These are phyloP conservation scores for Penicillium maclennaniae DNA, from an alignment of 495 filamentous ascomycete species.

Conservation along the genomic window DNA sequence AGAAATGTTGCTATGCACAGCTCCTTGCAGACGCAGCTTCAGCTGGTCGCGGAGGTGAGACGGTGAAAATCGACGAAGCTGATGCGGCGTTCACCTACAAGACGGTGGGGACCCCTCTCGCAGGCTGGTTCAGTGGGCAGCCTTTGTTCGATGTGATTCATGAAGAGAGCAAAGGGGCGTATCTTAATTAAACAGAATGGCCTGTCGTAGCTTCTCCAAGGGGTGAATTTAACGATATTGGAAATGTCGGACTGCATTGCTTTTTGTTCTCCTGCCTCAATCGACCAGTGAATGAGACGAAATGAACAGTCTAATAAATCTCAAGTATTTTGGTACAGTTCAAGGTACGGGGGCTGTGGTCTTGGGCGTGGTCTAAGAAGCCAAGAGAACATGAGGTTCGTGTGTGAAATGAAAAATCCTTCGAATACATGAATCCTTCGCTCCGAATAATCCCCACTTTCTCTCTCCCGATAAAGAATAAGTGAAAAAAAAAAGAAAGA, in stretches of 20 bases:
- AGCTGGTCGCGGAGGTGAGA: slow-evolving; percentile 56
- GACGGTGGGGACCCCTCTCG: slow-evolving; percentile 55
- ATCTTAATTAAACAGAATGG: slow-evolving; percentile 40
- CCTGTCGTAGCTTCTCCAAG: no score
- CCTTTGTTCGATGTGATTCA: slow-evolving; percentile 73
- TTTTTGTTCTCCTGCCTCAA: no score
- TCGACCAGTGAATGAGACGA: no score
- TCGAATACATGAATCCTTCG: not conserved
- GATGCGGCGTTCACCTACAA: slow-evolving; percentile 67
- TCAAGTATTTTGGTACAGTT: no score
- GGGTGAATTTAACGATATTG: not conserved
- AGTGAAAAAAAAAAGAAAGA: not conserved
- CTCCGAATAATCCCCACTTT: not conserved
- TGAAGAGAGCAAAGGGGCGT: slow-evolving; percentile 57
- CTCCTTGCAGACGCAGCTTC: slow-evolving; percentile 74
- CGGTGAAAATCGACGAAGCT: slow-evolving; percentile 62
- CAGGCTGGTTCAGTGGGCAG: slow-evolving; percentile 69
- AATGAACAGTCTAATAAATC: no score
- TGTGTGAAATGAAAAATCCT: not conserved
- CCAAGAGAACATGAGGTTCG: slow-evolving; percentile 1
- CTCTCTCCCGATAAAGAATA: no score
- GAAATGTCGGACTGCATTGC: not conserved
- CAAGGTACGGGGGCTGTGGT: no score
- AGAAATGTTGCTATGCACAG: slow-evolving; percentile 74
- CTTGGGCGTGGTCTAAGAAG: no score